These are phyloP conservation scores for Arabidopsis arenosa DNA, from an alignment of 345 rosid species.

Conservation along the genomic window DNA sequence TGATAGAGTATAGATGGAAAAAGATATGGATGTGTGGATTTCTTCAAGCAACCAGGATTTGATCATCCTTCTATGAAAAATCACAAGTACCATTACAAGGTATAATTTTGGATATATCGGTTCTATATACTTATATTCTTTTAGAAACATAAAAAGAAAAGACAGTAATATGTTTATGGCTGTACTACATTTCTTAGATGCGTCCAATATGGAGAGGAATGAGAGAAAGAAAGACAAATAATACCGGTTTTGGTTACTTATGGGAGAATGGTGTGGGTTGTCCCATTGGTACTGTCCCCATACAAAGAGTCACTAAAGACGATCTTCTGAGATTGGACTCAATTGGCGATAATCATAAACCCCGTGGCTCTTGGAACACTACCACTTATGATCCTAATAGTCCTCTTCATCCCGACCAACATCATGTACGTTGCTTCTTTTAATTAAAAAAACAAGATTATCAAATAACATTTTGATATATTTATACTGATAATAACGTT, in stretches of 20 bases:
- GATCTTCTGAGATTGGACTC: constrained; percentile 10
- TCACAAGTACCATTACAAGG: constrained; percentile 30
- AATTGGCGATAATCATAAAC: constrained; percentile 10
- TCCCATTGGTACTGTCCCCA: constrained; percentile 17
- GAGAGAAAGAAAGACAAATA: neutral
- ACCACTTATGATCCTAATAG: neutral
- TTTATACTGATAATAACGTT: neutral
- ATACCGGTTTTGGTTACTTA: constrained; percentile 21
- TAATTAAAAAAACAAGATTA: neutral
- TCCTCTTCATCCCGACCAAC: neutral
- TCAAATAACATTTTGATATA: neutral
- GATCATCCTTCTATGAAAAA: constrained; percentile 36
- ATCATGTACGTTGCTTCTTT: constrained; percentile 33
- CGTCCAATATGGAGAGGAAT: neutral
- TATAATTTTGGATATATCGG: neutral
- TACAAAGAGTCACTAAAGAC: constrained; percentile 17
- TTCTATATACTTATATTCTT: neutral
- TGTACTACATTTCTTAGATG: constrained; percentile 13
- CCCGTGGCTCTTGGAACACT: constrained; percentile 13
- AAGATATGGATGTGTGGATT: constrained; percentile 38
- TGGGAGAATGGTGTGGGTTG: constrained; percentile 33
- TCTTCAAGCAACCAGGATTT: constrained; percentile 43
- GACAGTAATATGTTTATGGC: neutral
- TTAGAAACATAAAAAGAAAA: neutral
- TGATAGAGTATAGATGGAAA: constrained; percentile 41